phyloP scores from a whole-genome alignment of 2,329 filamentous ascomycete species.

The Chaetomiaceae sp. region DNA sequence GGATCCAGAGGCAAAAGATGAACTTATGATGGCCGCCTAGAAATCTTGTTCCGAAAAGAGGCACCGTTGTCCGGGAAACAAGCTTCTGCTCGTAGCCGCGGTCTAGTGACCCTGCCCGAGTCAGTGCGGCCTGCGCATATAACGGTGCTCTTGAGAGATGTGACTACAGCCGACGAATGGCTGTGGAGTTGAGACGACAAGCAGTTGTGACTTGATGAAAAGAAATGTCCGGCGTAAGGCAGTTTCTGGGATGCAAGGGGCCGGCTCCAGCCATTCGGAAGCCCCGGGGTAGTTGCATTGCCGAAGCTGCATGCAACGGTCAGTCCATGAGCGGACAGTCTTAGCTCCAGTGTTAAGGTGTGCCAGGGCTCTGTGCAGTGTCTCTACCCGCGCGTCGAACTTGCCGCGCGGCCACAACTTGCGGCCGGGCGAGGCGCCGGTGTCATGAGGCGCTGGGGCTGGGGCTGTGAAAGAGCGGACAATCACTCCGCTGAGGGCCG shows the following conservation, averaged over 20 bases:
- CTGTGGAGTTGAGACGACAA: too few species aligned
- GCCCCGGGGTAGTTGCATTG: neutral
- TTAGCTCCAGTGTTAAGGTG: neutral
- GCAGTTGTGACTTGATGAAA: too few species aligned
- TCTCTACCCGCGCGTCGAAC: slow-evolving; percentile 3
- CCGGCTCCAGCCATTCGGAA: neutral
- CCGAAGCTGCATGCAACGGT: neutral
- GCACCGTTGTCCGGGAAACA: neutral
- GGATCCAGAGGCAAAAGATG: neutral
- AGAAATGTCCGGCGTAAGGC: neutral
- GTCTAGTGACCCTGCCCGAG: neutral
- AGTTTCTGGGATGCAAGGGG: neutral
- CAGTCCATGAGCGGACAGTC: neutral
- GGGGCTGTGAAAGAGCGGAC: too few species aligned
- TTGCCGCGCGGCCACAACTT: neutral
- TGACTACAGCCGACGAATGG: too few species aligned
- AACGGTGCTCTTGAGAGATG: too few species aligned
- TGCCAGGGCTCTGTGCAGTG: neutral
- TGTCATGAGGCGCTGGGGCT: slow-evolving; percentile 6
- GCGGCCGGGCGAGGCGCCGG: neutral
- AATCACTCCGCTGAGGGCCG: too few species aligned
- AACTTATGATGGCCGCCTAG: slow-evolving; percentile 11
- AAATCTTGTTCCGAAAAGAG: slow-evolving; percentile 10
- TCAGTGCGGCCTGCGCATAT: neutral
- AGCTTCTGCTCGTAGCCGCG: too few species aligned